These are phyloP conservation scores for Populus trichocarpa DNA, from an alignment of 441 rosid species.

Conservation along the genomic window DNA sequence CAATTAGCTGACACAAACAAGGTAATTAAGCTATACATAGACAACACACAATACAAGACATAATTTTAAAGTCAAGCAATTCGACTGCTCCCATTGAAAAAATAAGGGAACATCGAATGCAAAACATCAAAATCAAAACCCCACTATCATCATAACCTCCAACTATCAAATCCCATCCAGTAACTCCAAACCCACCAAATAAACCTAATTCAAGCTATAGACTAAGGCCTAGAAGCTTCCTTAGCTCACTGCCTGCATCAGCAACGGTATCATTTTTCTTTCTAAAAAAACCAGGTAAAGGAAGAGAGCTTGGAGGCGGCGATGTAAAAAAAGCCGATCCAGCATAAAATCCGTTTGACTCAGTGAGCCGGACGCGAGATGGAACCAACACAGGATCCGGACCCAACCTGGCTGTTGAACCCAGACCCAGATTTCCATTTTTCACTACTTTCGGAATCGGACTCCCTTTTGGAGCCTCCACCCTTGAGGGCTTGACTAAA, in stretches of 20 bases:
- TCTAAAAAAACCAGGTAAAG: slow-evolving; percentile 65
- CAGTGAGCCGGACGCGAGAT: slow-evolving; percentile 33
- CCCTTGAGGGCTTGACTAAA: slow-evolving; percentile 2
- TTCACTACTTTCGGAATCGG: neutral
- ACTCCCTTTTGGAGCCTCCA: neutral
- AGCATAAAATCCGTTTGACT: slow-evolving; percentile 50
- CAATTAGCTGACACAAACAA: neutral
- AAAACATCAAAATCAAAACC: slow-evolving; percentile 16
- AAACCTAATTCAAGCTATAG: slow-evolving; percentile 6
- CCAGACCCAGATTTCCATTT: slow-evolving; percentile 26
- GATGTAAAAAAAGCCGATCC: slow-evolving; percentile 74
- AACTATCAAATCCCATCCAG: neutral
- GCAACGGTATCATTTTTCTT: slow-evolving; percentile 28
- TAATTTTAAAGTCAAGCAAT: slow-evolving; percentile 21
- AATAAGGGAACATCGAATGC: slow-evolving; percentile 56
- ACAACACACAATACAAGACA: neutral
- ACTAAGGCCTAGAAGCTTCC: slow-evolving; percentile 52
- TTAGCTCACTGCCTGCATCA: slow-evolving; percentile 37
- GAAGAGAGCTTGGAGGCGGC: slow-evolving; percentile 88
- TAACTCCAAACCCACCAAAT: neutral
- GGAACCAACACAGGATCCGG: slow-evolving; percentile 34
- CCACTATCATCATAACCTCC: neutral
- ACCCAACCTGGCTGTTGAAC: slow-evolving; percentile 24
- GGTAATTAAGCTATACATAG: slow-evolving; percentile 3
- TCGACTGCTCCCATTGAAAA: slow-evolving; percentile 74